Evolutionary conservation across 129 eudicot genomes (phyloP).

Genomic region (Heracleum sosnowskyi): DNA sequence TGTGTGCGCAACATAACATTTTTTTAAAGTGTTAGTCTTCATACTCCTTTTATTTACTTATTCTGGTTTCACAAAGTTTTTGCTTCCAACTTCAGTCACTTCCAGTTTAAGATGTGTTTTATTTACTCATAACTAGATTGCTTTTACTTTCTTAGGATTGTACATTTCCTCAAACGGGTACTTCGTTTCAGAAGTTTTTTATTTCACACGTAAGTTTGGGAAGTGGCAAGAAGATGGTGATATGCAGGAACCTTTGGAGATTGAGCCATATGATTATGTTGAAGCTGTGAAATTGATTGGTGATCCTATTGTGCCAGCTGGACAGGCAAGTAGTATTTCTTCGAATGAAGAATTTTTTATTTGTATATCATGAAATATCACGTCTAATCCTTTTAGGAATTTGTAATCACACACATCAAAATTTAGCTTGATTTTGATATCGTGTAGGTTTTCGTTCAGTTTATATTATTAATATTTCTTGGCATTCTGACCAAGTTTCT

Average conservation of each 20-base stretch:
- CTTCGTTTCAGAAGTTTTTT: constrained; percentile 68
- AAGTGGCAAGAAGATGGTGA: constrained; percentile 53
- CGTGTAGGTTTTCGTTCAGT: too few relatives aligned
- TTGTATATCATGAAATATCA: not conserved
- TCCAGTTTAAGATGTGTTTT: too few relatives aligned
- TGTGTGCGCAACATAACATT: too few relatives aligned
- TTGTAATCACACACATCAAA: too few relatives aligned
- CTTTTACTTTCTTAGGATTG: constrained; percentile 40
- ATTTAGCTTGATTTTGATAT: too few relatives aligned
- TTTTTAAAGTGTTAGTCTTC: not conserved
- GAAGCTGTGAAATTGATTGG: constrained; percentile 28
- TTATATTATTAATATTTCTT: too few relatives aligned
- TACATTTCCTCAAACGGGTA: constrained; percentile 77
- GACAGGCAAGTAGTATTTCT: constrained; percentile 43
- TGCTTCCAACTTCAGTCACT: too few relatives aligned
- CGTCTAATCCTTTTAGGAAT: too few relatives aligned
- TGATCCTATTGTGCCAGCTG: constrained; percentile 85
- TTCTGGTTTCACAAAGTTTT: not conserved
- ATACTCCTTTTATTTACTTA: not conserved
- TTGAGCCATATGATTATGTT: constrained; percentile 80
- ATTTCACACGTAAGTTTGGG: constrained; percentile 74
- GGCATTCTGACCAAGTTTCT: too few relatives aligned
- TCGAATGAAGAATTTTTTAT: not conserved
- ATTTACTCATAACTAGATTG: not conserved
- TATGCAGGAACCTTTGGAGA: constrained; percentile 31